phyloP scores from a whole-genome alignment of 768 basidiomycete species.

The Suillus decipiens region DNA sequence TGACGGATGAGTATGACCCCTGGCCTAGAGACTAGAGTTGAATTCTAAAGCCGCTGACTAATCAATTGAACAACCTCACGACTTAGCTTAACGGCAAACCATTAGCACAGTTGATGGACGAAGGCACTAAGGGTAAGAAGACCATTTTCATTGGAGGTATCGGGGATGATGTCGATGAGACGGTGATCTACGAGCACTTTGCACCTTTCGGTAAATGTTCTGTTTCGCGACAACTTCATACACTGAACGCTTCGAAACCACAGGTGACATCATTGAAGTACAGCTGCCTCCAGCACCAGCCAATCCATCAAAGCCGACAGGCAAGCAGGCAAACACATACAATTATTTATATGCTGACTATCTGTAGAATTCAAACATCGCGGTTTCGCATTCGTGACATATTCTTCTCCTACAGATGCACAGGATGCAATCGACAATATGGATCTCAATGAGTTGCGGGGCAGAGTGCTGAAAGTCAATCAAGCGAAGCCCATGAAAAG shows the following conservation, averaged over 20 bases:
- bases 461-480: constrained; percentile 79
- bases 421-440: constrained; percentile 99
- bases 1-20: not conserved
- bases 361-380: constrained; percentile 74
- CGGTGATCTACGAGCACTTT: constrained; percentile 74
- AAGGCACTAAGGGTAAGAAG: constrained; percentile 82
- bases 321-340: constrained; percentile 33
- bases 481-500: constrained; percentile 83
- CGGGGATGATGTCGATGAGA: constrained; percentile 81
- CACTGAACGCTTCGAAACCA: constrained; percentile 8
- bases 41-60: constrained; percentile 2
- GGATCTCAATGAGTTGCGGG: constrained; percentile 89
- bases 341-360: constrained; percentile 13
- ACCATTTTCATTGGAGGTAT: constrained; percentile 86
- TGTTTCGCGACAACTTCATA: constrained; percentile 1
- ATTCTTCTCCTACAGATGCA: constrained; percentile 75
- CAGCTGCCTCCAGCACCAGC: constrained; percentile 80
- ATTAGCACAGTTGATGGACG: constrained; percentile 57
- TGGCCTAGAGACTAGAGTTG: no score
- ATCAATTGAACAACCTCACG: not conserved
- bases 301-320: constrained; percentile 65
- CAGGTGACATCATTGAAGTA: constrained; percentile 93
- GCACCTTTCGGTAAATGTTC: constrained; percentile 75
- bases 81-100: not conserved
- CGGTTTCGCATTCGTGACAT: constrained; percentile 94